phyloP scores from a whole-genome alignment of 2,329 filamentous ascomycete genomes.

The Coniochaeta sp. region DNA sequence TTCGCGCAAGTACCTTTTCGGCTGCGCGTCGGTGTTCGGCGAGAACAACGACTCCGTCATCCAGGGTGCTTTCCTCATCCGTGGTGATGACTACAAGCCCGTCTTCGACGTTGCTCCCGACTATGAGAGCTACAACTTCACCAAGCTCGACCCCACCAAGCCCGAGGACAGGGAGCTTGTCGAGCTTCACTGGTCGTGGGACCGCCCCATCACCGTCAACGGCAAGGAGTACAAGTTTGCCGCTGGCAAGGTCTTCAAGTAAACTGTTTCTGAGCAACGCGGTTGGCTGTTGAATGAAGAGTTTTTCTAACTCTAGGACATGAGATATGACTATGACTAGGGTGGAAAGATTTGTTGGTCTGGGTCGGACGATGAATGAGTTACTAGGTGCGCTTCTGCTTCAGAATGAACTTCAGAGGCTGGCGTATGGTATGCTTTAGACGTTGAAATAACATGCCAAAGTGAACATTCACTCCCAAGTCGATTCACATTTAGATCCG shows the following conservation, averaged over 20 bases:
- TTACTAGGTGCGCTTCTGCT: background rate
- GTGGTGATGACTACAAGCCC: slow-evolving; percentile 76
- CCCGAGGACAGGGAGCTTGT: slow-evolving; percentile 79
- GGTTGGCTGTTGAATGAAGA: background rate
- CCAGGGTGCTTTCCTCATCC: slow-evolving; percentile 88
- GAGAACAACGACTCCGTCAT: slow-evolving; percentile 83
- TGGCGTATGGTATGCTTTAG: background rate
- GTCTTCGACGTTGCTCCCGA: slow-evolving; percentile 97
- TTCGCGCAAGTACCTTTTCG: slow-evolving; percentile 97
- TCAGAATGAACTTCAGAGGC: background rate
- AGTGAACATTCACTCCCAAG: background rate
- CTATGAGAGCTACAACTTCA: slow-evolving; percentile 93
- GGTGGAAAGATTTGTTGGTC: background rate
- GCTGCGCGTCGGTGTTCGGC: slow-evolving; percentile 82
- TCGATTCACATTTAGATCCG: background rate
- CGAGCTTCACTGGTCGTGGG: slow-evolving; percentile 86
- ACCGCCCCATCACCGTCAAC: slow-evolving; percentile 69
- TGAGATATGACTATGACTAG: slow-evolving; percentile 18
- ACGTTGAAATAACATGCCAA: background rate
- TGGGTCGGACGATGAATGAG: background rate
- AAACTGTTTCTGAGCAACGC: slow-evolving; percentile 31
- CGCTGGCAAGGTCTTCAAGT: slow-evolving; percentile 99
- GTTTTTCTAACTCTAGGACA: slow-evolving; percentile 2
- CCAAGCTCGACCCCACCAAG: slow-evolving; percentile 88
- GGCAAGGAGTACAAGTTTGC: slow-evolving; percentile 87